Evolutionary conservation across 2,329 filamentous ascomycete genomes (phyloP).

Genomic region (Cladophialophora immunda): DNA sequence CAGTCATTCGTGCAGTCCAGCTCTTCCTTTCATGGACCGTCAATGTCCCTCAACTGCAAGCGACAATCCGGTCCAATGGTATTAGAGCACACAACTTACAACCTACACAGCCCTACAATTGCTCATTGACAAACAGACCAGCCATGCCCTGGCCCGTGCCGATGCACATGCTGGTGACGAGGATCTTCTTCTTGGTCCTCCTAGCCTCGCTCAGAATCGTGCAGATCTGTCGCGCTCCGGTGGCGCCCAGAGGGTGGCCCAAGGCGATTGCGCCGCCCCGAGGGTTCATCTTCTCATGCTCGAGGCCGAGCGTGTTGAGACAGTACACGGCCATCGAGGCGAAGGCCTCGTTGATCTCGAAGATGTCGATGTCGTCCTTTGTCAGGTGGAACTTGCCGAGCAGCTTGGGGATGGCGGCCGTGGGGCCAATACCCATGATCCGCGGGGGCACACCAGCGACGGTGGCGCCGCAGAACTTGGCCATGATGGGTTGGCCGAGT

Average conservation of each 20-base stretch:
- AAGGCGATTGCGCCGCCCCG: slow-evolving; percentile 92
- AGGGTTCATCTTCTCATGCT: slow-evolving; percentile 82
- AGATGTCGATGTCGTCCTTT: slow-evolving; percentile 83
- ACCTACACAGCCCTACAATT: slow-evolving; percentile 46
- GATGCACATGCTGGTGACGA: slow-evolving; percentile 91
- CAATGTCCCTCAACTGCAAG: too few relatives aligned
- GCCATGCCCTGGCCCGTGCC: slow-evolving; percentile 74
- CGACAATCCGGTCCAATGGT: neutral
- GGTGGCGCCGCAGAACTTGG: slow-evolving; percentile 92
- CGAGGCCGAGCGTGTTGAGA: slow-evolving; percentile 70
- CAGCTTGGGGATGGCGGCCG: slow-evolving; percentile 77
- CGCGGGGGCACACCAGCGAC: slow-evolving; percentile 88
- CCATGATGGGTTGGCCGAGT: slow-evolving; percentile 88
- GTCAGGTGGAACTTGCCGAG: slow-evolving; percentile 79
- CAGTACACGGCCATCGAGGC: slow-evolving; percentile 98
- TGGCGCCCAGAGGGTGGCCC: slow-evolving; percentile 90
- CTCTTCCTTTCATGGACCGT: neutral
- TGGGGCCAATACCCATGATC: slow-evolving; percentile 76
- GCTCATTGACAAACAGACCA: slow-evolving; percentile 72
- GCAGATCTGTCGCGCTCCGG: slow-evolving; percentile 87
- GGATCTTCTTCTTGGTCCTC: slow-evolving; percentile 85
- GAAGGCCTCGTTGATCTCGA: slow-evolving; percentile 98
- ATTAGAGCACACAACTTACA: too few relatives aligned
- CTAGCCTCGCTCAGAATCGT: slow-evolving; percentile 87
- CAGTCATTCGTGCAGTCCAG: neutral